These are phyloP conservation scores for Wickerhamiella sorbophila DNA, from an alignment of 805 yeast species.

Conservation along the genomic window DNA sequence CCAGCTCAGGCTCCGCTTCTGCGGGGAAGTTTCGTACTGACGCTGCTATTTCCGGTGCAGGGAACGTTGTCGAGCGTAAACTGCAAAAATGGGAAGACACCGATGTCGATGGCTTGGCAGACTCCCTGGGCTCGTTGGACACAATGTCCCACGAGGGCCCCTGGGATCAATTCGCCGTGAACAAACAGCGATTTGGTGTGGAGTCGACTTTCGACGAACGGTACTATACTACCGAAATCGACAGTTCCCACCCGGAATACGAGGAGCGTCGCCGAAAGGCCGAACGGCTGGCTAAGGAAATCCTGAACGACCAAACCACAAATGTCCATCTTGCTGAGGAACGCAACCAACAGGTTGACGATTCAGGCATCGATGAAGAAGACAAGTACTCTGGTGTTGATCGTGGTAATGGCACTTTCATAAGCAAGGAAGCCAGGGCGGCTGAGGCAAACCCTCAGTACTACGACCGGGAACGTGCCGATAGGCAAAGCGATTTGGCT, in stretches of 20 bases:
- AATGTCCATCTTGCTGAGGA: constrained; percentile 84
- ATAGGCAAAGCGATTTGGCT: constrained; percentile 32
- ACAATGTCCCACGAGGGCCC: constrained; percentile 15
- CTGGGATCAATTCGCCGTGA: constrained; percentile 96
- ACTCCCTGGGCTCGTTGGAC: constrained; percentile 26
- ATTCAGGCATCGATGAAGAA: constrained; percentile 85
- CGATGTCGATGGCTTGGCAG: constrained; percentile 16
- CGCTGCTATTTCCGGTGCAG: constrained; percentile 52
- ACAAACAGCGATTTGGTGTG: constrained; percentile 78
- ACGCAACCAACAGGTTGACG: constrained; percentile 64
- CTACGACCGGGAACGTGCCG: constrained; percentile 22
- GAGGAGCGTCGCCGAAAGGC: constrained; percentile 52
- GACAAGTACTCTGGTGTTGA: constrained; percentile 85
- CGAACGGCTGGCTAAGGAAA: constrained; percentile 66
- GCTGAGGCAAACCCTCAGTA: constrained; percentile 19
- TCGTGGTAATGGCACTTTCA: constrained; percentile 4
- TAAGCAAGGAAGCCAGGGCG: constrained; percentile 10
- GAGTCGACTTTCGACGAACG: constrained; percentile 73
- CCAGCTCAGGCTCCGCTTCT: constrained; percentile 1
- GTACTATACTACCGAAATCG: constrained; percentile 66
- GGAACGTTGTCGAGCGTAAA: constrained; percentile 45
- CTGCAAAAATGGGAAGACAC: constrained; percentile 81
- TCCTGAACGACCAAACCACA: constrained; percentile 49
- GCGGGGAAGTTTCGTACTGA: constrained; percentile 55
- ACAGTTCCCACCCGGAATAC: constrained; percentile 62